Percentiles rank a stretch among this genome's conserved stretches.
Conservation (phyloP, 129 eudicot species). For the Apium graveolens region DNA sequence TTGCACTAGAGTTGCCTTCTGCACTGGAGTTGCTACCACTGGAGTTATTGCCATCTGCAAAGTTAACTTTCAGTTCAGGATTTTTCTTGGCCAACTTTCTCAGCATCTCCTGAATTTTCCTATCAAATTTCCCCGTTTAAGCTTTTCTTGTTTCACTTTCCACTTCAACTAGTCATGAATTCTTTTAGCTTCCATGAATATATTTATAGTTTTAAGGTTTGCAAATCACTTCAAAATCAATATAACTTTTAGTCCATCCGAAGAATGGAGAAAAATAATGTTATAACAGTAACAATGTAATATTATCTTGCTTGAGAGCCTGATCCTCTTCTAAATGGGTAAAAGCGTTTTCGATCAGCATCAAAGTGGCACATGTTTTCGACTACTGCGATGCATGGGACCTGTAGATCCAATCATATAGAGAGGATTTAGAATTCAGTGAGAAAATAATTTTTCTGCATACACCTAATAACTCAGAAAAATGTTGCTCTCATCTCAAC, state of each 20-base stretch:
- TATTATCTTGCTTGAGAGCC: constrained; percentile 76
- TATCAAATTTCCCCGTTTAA: background rate
- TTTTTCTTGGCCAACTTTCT: no score
- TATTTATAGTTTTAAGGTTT: background rate
- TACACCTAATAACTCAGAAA: background rate
- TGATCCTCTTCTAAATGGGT: constrained; percentile 99
- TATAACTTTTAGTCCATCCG: background rate
- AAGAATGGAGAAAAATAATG: background rate
- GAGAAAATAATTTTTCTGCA: background rate
- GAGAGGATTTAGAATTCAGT: background rate
- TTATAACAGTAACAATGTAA: background rate
- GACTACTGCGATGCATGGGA: constrained; percentile 96
- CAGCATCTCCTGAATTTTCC: no score
- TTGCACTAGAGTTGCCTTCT: no score
- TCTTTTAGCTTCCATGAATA: background rate
- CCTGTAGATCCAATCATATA: constrained; percentile 35
- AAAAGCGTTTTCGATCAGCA: constrained; percentile 95
- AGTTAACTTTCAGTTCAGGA: no score
- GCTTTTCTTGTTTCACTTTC: background rate
- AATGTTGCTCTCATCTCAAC: background rate
- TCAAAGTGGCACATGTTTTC: constrained; percentile 99
- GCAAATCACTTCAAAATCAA: background rate
- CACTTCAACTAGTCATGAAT: background rate
- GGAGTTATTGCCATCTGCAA: no score
- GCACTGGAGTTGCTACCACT: no score